A percentile compares a stretch with the other conserved stretches of the same genome.
phyloP scores from a whole-genome alignment of 179 eudicot species.

The Heliamphora pulchella region DNA sequence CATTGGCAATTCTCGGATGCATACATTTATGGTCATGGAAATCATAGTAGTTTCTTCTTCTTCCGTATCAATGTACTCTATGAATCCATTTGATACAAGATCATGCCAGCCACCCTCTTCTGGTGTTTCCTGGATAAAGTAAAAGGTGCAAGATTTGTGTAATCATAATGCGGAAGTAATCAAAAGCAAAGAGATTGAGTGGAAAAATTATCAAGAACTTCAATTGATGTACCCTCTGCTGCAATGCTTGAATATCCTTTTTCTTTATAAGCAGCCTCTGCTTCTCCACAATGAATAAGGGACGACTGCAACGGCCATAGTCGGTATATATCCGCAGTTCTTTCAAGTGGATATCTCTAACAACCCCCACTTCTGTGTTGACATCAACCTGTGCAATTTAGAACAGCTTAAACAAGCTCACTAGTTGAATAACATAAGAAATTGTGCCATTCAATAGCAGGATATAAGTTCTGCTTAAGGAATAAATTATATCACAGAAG shows the following conservation, averaged over 20 bases:
- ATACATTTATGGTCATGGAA: conserved; percentile 88
- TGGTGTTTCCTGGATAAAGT: conserved; percentile 56
- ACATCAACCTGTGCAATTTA: conserved; percentile 63
- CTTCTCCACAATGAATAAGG: conserved; percentile 86
- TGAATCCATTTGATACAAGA: conserved; percentile 77
- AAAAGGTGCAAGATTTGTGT: background rate
- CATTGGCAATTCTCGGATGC: too few relatives aligned
- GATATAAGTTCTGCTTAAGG: background rate
- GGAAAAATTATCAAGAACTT: background rate
- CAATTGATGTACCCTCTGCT: conserved; percentile 53
- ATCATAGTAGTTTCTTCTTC: conserved; percentile 99
- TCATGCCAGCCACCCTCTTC: conserved; percentile 99
- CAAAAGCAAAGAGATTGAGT: background rate
- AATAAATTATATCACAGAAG: background rate
- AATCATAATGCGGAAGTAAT: background rate
- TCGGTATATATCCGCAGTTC: conserved; percentile 90
- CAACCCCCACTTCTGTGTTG: conserved; percentile 95
- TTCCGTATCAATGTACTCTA: conserved; percentile 94
- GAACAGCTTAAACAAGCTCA: background rate
- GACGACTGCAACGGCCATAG: conserved; percentile 98
- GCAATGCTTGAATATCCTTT: conserved; percentile 72
- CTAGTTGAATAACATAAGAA: background rate
- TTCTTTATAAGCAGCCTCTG: conserved; percentile 81
- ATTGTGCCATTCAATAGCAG: background rate
- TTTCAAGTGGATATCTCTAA: conserved; percentile 80